Evolutionary conservation across 164 flowering plant species (phyloP).

Genomic region (Tetrastigma voinierianum): DNA sequence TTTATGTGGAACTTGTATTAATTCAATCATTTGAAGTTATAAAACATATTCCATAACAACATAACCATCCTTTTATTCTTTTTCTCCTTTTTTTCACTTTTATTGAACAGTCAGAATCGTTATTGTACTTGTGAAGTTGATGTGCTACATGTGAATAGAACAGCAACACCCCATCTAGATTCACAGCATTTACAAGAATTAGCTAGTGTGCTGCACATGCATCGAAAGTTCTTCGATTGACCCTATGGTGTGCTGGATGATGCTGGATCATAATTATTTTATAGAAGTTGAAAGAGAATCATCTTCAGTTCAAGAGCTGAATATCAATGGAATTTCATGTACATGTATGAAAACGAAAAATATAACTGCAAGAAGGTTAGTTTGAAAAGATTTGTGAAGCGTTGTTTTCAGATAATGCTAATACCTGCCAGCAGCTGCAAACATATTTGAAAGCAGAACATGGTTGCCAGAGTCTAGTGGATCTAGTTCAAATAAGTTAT

Average conservation of each 20-base stretch:
- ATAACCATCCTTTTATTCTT: too few relatives aligned
- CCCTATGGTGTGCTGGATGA: background rate
- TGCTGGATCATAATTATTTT: background rate
- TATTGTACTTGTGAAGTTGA: background rate
- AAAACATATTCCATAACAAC: background rate
- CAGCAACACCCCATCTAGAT: background rate
- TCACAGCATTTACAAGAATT: background rate
- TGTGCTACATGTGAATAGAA: background rate
- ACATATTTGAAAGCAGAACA: conserved; percentile 78
- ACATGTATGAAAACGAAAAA: too few relatives aligned
- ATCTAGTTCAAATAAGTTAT: conserved; percentile 70
- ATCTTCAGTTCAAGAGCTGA: background rate
- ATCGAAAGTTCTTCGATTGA: background rate
- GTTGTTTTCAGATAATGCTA: background rate
- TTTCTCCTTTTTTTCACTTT: too few relatives aligned
- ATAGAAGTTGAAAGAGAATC: background rate
- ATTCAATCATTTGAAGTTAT: background rate
- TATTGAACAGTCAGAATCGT: too few relatives aligned
- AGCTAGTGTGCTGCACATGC: background rate
- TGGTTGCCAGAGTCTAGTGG: conserved; percentile 86
- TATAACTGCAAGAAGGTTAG: background rate
- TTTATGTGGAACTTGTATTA: too few relatives aligned
- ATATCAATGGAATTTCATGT: too few relatives aligned
- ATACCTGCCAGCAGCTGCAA: conserved; percentile 79
- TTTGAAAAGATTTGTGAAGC: background rate